Base-by-base conservation (phyloP, 2,329 filamentous ascomycete species). In the Raffaelea albimanens region DNA sequence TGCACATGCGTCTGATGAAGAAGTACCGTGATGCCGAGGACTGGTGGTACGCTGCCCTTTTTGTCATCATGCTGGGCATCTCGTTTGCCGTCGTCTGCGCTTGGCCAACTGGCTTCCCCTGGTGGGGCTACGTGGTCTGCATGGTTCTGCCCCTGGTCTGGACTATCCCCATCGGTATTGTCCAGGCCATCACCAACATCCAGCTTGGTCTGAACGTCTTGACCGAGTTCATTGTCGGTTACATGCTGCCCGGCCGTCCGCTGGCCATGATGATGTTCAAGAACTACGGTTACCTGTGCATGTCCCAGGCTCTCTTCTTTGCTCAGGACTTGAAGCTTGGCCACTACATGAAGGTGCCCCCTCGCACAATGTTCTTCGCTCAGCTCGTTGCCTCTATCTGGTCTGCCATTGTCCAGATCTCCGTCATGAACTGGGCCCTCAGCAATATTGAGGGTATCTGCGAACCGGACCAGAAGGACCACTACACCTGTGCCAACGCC, bases 321-420 rank as follows among this genome's bases (percentile, higher is more conserved):
- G 62, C 64, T 2, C 64, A 68, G 52, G 72, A 75, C 52, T 64
- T 74, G 64, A 75, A 75, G 57, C 58, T 75, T 33, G 72, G 65
- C 2, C 71, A 73, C 48, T 74, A 75, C 56, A 59, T 73, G 47
- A 74, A 76, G 55, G 68, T 75, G 39, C 66, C 71, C 0, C 69
- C 68, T 0, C 62, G 66, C 4, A 69, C 67, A 11, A 61, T 70
- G 3, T 75, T 76, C 56, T 63, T 65, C 31, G 68, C 66, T 8
- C 72, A 76, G 56, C 66, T 67, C 2, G 52, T 70, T 13, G 71
- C 71, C 31, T 72, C 69, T 11, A 61, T 74, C 36, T 59, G 72
- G 3, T 70, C 69, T 5, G 67, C 67, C 4, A 57, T 73, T 2
- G 67, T 67, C 0, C 69, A 73, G 59, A 63, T 40, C 47, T 68